These are phyloP conservation scores for Talaromyces nanjingensis DNA, from an alignment of 495 filamentous ascomycete species.

Conservation along the genomic window DNA sequence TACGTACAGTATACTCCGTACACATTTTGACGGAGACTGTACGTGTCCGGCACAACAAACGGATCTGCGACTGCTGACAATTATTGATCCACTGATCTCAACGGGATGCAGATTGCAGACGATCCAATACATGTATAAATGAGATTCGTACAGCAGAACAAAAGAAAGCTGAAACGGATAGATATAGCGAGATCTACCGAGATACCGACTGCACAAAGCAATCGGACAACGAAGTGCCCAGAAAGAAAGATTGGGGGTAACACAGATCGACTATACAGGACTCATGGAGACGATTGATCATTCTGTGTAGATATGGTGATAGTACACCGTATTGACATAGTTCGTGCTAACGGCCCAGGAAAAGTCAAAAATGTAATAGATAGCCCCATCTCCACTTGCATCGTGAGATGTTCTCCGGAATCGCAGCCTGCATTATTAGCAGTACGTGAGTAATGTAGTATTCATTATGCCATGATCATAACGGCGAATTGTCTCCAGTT, in stretches of 20 bases:
- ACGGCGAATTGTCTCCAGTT: background rate
- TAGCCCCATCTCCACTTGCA: background rate
- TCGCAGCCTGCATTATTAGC: background rate
- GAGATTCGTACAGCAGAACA: background rate
- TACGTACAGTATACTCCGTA: background rate
- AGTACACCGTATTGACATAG: background rate
- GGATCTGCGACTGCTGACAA: background rate
- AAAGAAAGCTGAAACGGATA: background rate
- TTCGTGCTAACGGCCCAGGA: background rate
- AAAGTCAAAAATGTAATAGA: background rate
- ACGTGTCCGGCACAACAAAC: background rate
- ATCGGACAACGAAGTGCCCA: background rate
- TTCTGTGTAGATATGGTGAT: background rate
- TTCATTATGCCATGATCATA: background rate
- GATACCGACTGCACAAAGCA: background rate
- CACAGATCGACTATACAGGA: background rate
- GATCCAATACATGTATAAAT: too few relatives aligned
- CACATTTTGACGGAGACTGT: background rate
- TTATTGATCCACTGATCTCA: background rate
- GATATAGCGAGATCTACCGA: background rate
- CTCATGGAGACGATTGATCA: background rate
- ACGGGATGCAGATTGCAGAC: background rate
- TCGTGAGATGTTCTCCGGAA: background rate
- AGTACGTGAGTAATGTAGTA: background rate
- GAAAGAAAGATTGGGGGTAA: background rate